Evolutionary conservation across 2,329 filamentous ascomycete genomes (phyloP), one percentile per base, ranked within the genome.

Genomic region (Byssochlamys sp.): DNA sequence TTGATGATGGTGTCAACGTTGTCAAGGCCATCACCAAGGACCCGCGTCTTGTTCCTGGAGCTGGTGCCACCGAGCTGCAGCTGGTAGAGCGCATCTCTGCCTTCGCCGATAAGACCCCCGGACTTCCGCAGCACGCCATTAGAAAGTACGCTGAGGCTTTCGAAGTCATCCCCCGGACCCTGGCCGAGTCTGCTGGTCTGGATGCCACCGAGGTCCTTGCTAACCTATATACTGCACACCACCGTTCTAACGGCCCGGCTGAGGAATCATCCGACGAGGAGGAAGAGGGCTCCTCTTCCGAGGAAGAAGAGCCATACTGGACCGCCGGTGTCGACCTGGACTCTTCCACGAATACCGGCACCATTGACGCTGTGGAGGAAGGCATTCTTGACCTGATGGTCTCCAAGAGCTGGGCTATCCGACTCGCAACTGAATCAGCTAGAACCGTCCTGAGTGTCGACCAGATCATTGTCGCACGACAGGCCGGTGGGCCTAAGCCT

Each of bases 1-100:
- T 99, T 57, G 94, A 99, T 67, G 94, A 99, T 66, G 94, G 94
- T 63, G 94, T 99, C 73, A 99, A 97, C 70, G 95, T 95, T 55
- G 89, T 99, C 74, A 99, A 99, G 80, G 94, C 94, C 63, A 95
- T 99, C 73, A 97, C 94, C 61, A 89, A 89, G 72, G 95, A 99
- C 71, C 80, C 92, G 5, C 84, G 91, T 62, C 81, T 99, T 58
- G 91, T 99, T 0, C 91, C 94, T 39, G 94, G 94, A 63, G 94
- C 94, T 29, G 95, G 94, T 67, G 92, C 94, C 53, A 90, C 92
- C 61, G 94, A 99, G 76, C 87, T 95, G 73, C 90, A 96, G 77
- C 84, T 99, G 59, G 87, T 95, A 55, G 91, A 96, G 80, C 86
- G 91, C 69, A 89, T 99, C 80, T 89, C 90, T 69, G 87, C 89